A percentile compares a stretch with the other conserved stretches of the same genome.
These are phyloP conservation scores for Penicillium sclerotiorum DNA, from an alignment of 2,329 filamentous ascomycete genomes.

Conservation along the genomic window DNA sequence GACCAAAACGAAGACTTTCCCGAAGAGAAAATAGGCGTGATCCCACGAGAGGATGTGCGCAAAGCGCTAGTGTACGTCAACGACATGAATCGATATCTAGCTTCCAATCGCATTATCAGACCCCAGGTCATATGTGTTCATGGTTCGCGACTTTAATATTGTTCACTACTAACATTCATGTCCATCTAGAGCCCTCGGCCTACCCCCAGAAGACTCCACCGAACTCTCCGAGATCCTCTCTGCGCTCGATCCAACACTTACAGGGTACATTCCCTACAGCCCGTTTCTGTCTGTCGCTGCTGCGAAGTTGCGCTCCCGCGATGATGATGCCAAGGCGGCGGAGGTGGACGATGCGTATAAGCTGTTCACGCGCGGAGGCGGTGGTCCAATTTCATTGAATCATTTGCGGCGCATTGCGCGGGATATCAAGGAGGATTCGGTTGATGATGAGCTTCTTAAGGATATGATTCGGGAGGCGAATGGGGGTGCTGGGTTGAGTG, in stretches of 20 bases:
- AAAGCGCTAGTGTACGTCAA: slow-evolving; percentile 72
- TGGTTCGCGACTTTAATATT: too few species aligned
- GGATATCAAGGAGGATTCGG: slow-evolving; percentile 74
- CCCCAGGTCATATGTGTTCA: too few species aligned
- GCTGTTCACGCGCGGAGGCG: slow-evolving; percentile 67
- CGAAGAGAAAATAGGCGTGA: slow-evolving; percentile 71
- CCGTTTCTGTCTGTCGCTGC: slow-evolving; percentile 87
- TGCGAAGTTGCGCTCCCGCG: slow-evolving; percentile 70
- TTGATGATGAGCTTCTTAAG: slow-evolving; percentile 78
- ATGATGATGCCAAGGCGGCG: slow-evolving; percentile 58
- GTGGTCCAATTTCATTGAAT: slow-evolving; percentile 72
- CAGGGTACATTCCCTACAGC: slow-evolving; percentile 76
- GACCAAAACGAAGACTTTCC: slow-evolving; percentile 60
- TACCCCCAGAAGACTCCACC: slow-evolving; percentile 63
- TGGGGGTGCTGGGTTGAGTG: slow-evolving; percentile 70
- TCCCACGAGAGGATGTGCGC: slow-evolving; percentile 68
- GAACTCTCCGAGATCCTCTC: slow-evolving; percentile 78
- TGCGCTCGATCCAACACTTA: slow-evolving; percentile 78
- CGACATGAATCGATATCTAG: too few species aligned
- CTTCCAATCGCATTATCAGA: too few species aligned
- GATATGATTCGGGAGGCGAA: slow-evolving; percentile 98
- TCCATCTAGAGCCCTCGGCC: slow-evolving; percentile 72
- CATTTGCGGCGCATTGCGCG: slow-evolving; percentile 78
- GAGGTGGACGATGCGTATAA: slow-evolving; percentile 82
- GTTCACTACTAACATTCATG: slow-evolving; percentile 6